A percentile compares a stretch with the other conserved stretches of the same genome.
Evolutionary conservation across 768 basidiomycete species (phyloP).

Genomic region (Cystofilobasidium capitatum): DNA sequence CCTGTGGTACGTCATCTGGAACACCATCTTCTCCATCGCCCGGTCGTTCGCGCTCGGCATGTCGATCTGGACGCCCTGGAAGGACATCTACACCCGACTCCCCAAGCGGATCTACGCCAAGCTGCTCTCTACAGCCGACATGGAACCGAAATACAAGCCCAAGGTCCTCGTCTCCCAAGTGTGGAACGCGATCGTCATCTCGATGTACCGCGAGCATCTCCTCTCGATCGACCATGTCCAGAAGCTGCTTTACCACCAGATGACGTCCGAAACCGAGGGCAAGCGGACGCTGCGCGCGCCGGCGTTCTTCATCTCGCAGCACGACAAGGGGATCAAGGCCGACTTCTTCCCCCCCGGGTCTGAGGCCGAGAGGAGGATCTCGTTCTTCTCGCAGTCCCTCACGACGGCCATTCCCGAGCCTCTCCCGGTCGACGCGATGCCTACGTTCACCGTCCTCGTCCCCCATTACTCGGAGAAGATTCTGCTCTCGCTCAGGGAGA

Average conservation of each 20-base stretch:
- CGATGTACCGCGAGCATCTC: constrained; percentile 99
- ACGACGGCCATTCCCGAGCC: constrained; percentile 91
- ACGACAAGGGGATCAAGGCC: constrained; percentile 70
- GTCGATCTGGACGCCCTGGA: constrained; percentile 99
- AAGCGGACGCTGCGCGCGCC: constrained; percentile 87
- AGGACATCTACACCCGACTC: constrained; percentile 87
- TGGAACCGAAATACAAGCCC: constrained; percentile 98
- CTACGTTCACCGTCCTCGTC: constrained; percentile 94
- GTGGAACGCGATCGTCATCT: constrained; percentile 99
- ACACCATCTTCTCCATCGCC: constrained; percentile 51
- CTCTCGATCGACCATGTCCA: constrained; percentile 98
- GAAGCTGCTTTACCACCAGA: constrained; percentile 93
- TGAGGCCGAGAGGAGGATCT: constrained; percentile 94
- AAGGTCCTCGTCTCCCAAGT: constrained; percentile 99
- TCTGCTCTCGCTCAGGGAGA: constrained; percentile 87
- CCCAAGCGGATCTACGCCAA: constrained; percentile 97
- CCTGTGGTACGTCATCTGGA: constrained; percentile 65
- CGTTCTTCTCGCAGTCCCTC: constrained; percentile 96
- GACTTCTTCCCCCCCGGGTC: constrained; percentile 91
- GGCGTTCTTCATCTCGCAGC: constrained; percentile 95
- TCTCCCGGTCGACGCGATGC: constrained; percentile 97
- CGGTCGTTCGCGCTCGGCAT: constrained; percentile 83
- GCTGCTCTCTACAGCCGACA: constrained; percentile 80
- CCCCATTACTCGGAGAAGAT: constrained; percentile 99
- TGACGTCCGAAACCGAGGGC: constrained; percentile 78